Evolutionary conservation across 352 stramenopile species (phyloP).

Genomic region (Salisapilia sapeloensis): DNA sequence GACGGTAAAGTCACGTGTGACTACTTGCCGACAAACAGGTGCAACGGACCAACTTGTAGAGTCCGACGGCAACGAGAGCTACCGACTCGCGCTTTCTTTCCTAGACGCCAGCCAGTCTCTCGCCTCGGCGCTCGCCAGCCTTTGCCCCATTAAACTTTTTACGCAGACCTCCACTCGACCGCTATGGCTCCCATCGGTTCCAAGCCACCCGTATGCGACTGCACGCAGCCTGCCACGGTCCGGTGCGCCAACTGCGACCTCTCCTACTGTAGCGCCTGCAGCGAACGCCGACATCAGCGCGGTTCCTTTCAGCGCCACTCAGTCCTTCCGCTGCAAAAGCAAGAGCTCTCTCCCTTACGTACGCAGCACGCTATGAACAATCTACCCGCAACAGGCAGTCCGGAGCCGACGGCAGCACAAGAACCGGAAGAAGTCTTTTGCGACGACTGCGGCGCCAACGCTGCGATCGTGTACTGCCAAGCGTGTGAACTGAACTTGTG

Average conservation of each 20-base stretch:
- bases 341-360: not conserved
- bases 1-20: too few species aligned
- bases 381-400: not conserved
- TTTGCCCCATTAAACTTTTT: too few species aligned
- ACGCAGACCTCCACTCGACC: too few species aligned
- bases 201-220: conserved; percentile 12
- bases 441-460: conserved; percentile 16
- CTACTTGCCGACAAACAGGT: too few species aligned
- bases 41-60: too few species aligned
- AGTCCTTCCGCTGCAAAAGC: conserved; percentile 3
- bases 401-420: not conserved
- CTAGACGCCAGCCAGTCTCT: too few species aligned
- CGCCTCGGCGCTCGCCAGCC: too few species aligned
- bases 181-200: too few species aligned
- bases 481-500: conserved; percentile 36
- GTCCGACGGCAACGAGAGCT: too few species aligned
- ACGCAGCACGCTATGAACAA: not conserved
- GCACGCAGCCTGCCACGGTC: conserved; percentile 5
- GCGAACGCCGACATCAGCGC: conserved; percentile 11
- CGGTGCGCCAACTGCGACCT: conserved; percentile 14
- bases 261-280: conserved; percentile 13
- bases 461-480: conserved; percentile 15
- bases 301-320: conserved; percentile 16
- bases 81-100: too few species aligned
- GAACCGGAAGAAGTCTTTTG: conserved; percentile 8